These are phyloP conservation scores for Thuidium tamariscinum DNA, from an alignment of 225 moss, liverwort and hornwort species.

Conservation along the genomic window DNA sequence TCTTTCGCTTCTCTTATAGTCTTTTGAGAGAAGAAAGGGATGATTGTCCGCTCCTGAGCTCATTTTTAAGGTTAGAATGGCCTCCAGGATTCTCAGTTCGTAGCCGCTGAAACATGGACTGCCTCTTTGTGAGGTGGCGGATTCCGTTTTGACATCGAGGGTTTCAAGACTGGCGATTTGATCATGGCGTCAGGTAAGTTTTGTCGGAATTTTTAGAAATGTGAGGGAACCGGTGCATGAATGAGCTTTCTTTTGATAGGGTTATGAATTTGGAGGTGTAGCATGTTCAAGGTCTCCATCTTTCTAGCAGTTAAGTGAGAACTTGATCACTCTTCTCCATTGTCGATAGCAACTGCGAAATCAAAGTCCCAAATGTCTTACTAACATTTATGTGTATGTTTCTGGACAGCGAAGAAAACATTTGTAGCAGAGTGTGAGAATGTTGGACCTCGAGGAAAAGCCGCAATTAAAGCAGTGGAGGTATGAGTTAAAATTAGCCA, in stretches of 20 bases:
- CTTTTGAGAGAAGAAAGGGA: not conserved
- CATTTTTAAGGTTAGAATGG: not conserved
- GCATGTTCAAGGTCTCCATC: not conserved
- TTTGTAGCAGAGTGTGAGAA: not conserved
- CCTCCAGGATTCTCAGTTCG: not conserved
- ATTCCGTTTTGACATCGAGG: not conserved
- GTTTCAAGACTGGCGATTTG: not conserved
- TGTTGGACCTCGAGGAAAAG: slow-evolving; percentile 17
- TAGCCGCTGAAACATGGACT: not conserved
- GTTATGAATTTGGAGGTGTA: not conserved
- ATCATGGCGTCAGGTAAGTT: slow-evolving; percentile 12
- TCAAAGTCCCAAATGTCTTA: not conserved
- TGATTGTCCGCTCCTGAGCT: not conserved
- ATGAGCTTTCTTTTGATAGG: not conserved
- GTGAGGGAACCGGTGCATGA: not conserved
- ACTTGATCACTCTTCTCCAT: not conserved
- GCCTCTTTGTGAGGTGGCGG: slow-evolving; percentile 1
- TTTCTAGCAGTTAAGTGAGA: not conserved
- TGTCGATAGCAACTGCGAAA: not conserved
- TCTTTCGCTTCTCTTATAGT: not conserved
- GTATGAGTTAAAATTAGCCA: not conserved
- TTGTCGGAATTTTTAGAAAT: not conserved
- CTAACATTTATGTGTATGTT: not conserved
- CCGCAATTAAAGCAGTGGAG: slow-evolving; percentile 21
- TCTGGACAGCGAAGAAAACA: not conserved